Base-by-base conservation (phyloP, 1,284 basidiomycete species). In the Tilletia indica region DNA sequence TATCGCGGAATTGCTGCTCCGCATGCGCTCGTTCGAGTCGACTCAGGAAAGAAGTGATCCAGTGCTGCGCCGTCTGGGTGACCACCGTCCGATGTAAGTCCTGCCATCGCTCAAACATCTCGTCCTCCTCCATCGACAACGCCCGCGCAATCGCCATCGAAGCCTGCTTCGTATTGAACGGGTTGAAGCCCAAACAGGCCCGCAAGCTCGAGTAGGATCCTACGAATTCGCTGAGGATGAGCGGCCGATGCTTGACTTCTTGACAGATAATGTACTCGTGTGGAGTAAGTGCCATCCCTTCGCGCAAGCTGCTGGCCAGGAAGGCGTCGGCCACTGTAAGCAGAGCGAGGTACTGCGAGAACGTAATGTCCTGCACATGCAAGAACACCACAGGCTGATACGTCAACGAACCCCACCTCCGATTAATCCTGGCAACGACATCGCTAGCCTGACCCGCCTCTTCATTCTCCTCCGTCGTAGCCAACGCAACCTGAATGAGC, bases 371-470 rank as follows among this genome's bases (percentile, higher is more conserved):
- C 78, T 92, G 91, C 0, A 91, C 93, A 80, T 93, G 93, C 68
- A 94, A 84, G 86, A 94, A 93, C 21, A 94, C 91, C 68, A 94
- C 89, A 3, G 93, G 93, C 82, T 93, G 92, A 82, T 93, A 94
- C 0, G 92, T 93, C 72, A 94, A 86, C 0, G 90, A 91, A 21
- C 90, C 91, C 86, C 91, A 93, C 14, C 89, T 88, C 21, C 91
- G 90, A 84, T 93, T 94, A 86, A 94, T 90, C 67, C 91, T 89
- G 5, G 92, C 89, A 42, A 94, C 91, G 19, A 90, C 87, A 75
- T 93, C 91, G 4, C 90, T 88, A 3, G 93, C 91, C 70, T 89
- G 89, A 4, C 90, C 91, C 3, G 91, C 90, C 3, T 89, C 84
- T 78, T 92, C 91, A 79, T 91, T 92, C 76, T 89, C 89, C 77